phyloP scores from a whole-genome alignment of 192 early-diverging fungal species.

The Phlyctochytrium bullatum region DNA sequence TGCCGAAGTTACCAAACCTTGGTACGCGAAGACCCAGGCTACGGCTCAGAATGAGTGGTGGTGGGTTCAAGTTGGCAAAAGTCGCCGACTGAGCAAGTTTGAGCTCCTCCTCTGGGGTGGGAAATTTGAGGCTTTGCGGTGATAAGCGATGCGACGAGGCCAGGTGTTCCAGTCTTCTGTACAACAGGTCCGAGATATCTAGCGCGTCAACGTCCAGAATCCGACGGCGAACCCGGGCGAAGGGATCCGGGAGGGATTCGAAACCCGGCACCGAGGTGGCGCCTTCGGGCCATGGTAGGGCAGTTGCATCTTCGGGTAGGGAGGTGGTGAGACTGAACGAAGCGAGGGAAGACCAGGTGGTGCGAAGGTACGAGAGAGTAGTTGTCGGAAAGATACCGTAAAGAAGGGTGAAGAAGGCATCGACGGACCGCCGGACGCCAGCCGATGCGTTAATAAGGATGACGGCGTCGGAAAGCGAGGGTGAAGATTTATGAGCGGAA shows the following conservation, averaged over 20 bases:
- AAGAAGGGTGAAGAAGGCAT: conserved; percentile 17
- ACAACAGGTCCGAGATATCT: conserved; percentile 4
- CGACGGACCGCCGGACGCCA: conserved; percentile 12
- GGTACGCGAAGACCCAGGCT: not conserved
- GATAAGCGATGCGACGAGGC: not conserved
- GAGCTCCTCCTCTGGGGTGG: not conserved
- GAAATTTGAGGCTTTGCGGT: not conserved
- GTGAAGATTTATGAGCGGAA: no score
- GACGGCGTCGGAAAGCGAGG: not conserved
- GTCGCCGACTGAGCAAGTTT: not conserved
- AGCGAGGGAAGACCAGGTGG: not conserved
- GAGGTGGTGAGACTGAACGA: not conserved
- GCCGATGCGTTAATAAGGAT: not conserved
- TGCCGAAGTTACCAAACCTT: no score
- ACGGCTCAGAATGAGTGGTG: not conserved
- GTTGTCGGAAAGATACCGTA: conserved; percentile 10
- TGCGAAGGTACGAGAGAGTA: not conserved
- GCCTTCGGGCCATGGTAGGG: not conserved
- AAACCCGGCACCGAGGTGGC: not conserved
- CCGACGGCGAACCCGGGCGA: not conserved
- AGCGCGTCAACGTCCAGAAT: not conserved
- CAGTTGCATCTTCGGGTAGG: not conserved
- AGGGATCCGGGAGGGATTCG: not conserved
- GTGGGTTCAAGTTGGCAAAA: not conserved
- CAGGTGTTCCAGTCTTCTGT: not conserved